phyloP scores from a whole-genome alignment of 2,329 filamentous ascomycete species.

The Beauveria rudraprayagi region DNA sequence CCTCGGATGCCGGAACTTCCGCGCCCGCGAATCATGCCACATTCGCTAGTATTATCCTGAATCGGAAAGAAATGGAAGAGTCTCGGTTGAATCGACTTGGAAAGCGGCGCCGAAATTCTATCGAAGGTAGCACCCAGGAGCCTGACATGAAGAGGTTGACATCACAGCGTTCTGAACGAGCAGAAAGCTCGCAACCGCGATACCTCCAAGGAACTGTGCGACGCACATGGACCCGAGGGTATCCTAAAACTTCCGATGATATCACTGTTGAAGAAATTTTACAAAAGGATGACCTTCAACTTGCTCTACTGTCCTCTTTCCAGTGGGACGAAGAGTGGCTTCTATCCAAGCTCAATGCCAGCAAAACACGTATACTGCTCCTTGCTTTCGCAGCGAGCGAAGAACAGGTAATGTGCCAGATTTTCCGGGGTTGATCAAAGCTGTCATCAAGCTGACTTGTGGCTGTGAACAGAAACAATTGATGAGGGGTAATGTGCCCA shows the following conservation, averaged over 20 bases:
- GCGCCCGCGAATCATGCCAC: not conserved
- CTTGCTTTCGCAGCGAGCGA: constrained; percentile 47
- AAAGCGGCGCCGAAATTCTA: constrained; percentile 37
- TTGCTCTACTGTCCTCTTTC: constrained; percentile 79
- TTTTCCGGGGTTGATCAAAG: not conserved
- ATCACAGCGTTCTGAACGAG: not conserved
- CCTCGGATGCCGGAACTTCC: not conserved
- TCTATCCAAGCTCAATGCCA: constrained; percentile 58
- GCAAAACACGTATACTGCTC: constrained; percentile 54
- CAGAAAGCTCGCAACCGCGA: constrained; percentile 19
- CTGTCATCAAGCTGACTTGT: not conserved
- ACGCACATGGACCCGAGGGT: constrained; percentile 68
- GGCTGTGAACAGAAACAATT: constrained; percentile 34
- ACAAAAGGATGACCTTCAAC: constrained; percentile 60
- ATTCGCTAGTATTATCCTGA: constrained; percentile 44
- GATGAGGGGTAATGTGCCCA: constrained; percentile 41
- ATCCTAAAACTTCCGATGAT: constrained; percentile 55
- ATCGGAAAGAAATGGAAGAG: constrained; percentile 78
- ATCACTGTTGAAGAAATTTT: constrained; percentile 85
- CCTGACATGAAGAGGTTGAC: not conserved
- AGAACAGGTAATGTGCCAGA: constrained; percentile 35
- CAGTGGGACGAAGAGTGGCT: constrained; percentile 81
- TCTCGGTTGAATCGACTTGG: constrained; percentile 66
- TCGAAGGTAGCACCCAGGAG: not conserved
- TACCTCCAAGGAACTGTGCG: constrained; percentile 61